phyloP scores from a whole-genome alignment of 495 filamentous ascomycete species.

The Filosporella fistucella region DNA sequence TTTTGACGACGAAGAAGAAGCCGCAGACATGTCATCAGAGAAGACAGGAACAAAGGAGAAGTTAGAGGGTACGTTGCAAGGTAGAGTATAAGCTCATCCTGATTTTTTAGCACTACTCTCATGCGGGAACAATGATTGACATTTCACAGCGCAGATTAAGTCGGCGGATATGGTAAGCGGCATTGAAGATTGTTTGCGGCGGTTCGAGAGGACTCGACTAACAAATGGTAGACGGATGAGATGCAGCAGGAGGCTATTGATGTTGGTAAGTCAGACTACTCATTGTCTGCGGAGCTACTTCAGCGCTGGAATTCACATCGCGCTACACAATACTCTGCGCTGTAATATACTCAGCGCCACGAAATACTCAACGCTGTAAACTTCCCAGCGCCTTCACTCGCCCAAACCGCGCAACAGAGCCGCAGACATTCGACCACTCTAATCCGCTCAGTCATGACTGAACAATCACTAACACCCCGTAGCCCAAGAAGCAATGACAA shows the following conservation, averaged over 20 bases:
- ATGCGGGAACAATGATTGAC: slow-evolving; percentile 2
- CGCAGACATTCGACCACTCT: no score
- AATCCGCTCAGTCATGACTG: no score
- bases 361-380: no score
- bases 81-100: slow-evolving; percentile 9
- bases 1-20: no score
- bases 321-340: no score
- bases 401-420: no score
- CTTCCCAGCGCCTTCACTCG: no score
- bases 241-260: slow-evolving; percentile 95
- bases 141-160: slow-evolving; percentile 77
- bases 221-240: slow-evolving; percentile 71
- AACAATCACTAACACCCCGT: slow-evolving; percentile 13
- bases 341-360: no score
- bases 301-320: no score
- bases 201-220: slow-evolving; percentile 2
- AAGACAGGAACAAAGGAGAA: slow-evolving; percentile 51
- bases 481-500: slow-evolving; percentile 93
- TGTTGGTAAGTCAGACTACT: slow-evolving; percentile 80
- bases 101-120: not conserved
- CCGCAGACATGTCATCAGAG: slow-evolving; percentile 27
- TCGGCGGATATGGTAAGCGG: slow-evolving; percentile 88
- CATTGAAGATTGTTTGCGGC: not conserved
- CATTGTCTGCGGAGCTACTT: no score
- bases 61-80: slow-evolving; percentile 55